These are phyloP conservation scores for Lactarius pseudohatsudake DNA, from an alignment of 768 basidiomycete genomes.

Conservation along the genomic window DNA sequence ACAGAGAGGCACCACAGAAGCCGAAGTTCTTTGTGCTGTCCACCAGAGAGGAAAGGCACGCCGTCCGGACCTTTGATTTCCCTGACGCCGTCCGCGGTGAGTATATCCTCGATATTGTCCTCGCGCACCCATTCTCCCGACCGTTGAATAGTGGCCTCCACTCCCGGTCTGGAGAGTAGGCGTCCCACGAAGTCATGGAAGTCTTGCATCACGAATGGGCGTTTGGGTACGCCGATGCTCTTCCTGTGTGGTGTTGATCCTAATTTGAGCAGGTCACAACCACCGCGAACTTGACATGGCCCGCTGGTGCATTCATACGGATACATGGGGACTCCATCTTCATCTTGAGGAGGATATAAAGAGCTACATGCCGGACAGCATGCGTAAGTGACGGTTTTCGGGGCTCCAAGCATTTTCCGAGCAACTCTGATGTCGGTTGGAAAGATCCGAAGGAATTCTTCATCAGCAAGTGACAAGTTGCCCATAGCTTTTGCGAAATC, in stretches of 20 bases:
- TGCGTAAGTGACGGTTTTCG: neutral
- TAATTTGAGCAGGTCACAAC: neutral
- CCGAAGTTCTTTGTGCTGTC: constrained; percentile 15
- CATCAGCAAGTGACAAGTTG: neutral
- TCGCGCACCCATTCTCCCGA: neutral
- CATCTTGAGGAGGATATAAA: neutral
- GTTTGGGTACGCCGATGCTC: neutral
- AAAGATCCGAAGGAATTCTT: neutral
- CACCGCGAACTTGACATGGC: neutral
- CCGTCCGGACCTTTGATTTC: constrained; percentile 4
- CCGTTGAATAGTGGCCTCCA: neutral
- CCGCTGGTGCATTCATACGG: neutral
- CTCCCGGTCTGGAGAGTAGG: too few species aligned
- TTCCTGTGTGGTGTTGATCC: constrained; percentile 1
- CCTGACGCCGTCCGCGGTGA: neutral
- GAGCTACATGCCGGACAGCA: constrained; percentile 7
- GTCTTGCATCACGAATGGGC: constrained; percentile 2
- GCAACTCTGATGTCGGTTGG: too few species aligned
- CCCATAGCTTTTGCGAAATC: too few species aligned
- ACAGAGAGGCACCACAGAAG: constrained; percentile 36
- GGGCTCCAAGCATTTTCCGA: neutral
- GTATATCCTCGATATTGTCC: neutral
- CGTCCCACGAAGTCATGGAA: neutral
- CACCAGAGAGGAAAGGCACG: constrained; percentile 8
- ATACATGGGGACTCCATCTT: constrained; percentile 1